Base-by-base conservation (phyloP, 768 basidiomycete genomes). In the Nevesoporus exiguus region DNA sequence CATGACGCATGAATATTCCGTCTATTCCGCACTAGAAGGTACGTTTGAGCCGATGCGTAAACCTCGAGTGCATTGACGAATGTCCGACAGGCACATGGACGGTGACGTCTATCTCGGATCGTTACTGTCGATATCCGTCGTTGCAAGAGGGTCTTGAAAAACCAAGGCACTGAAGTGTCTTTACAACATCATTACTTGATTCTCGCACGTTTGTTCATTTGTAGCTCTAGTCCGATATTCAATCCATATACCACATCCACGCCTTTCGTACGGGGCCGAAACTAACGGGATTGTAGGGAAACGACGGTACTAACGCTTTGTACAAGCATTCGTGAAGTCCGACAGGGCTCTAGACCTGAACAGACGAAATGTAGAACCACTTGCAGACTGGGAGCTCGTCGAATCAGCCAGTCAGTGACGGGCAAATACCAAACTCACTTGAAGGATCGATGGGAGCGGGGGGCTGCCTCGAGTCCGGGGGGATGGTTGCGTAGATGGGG, bases 341-440 rank as follows among this genome's bases (percentile, higher is more conserved):
- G 17, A 31, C 10, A 21, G 9, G 49, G 17, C 9, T 51, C 57
- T 77, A 92, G 56, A 92, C 87, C 59, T 88, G 86, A 30, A 89
- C 89, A 31, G 91, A 92, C 21, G 92, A 90, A 65, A 94, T 94
- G 74, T 93, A 90, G 84, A 93, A 93, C 91, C 90, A 93, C 69
- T 92, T 93, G 60, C 85, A 90, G 62, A 93, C 90, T 91, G 59
- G 22, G 22, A 55, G 36, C 2, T 34, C 64, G 13, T 71, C 33
- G 56, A 29, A 17, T 41, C 19, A 6, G 30, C 19, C n/a, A 1
- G 29, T 15, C 10, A 24, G 8, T 29, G 27, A 29, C 8, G 37
- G 5, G 30, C 44, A 17, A 19, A 51, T 19, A 17, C 45, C 10
- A 47, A 45, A 74, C 86, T 70, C 66, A 94, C 94, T 86, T 51